Conservation (phyloP, 345 rosid species). For the Brassica nigra region DNA sequence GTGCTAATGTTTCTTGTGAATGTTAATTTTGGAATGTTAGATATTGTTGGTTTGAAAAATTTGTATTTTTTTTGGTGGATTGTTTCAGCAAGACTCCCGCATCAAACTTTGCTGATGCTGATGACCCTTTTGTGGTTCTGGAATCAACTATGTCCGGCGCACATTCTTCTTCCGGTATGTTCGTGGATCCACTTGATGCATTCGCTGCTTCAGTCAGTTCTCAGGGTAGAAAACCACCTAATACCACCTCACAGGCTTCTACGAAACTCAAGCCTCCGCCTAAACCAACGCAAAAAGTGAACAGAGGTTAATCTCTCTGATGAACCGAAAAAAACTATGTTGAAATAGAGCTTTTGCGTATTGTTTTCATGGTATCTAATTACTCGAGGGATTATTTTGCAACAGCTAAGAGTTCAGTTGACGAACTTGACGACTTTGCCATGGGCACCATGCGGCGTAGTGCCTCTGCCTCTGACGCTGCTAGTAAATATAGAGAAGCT, state of each 20-base stretch:
- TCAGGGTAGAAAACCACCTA: slow-evolving; percentile 39
- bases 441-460: slow-evolving; percentile 52
- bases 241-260: slow-evolving; percentile 41
- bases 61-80: neutral
- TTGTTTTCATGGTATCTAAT: slow-evolving; percentile 20
- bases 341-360: neutral
- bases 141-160: slow-evolving; percentile 52
- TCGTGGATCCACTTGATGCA: slow-evolving; percentile 62
- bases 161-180: slow-evolving; percentile 43
- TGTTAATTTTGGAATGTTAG: neutral
- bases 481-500: slow-evolving; percentile 58
- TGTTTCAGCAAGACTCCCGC: slow-evolving; percentile 39
- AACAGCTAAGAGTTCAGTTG: slow-evolving; percentile 59
- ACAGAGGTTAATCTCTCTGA: slow-evolving; percentile 52
- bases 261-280: slow-evolving; percentile 66
- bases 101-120: slow-evolving; percentile 47
- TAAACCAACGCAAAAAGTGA: slow-evolving; percentile 60
- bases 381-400: slow-evolving; percentile 28
- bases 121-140: slow-evolving; percentile 71
- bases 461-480: slow-evolving; percentile 37
- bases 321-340: slow-evolving; percentile 6
- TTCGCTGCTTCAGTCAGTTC: slow-evolving; percentile 49
- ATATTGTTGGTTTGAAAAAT: slow-evolving; percentile 12
- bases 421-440: slow-evolving; percentile 80
- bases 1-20: neutral